A percentile compares a stretch with the other conserved stretches of the same genome.
These are phyloP conservation scores for Ambrosia hybrid DNA, from an alignment of 140 eudicot genomes.

Conservation along the genomic window DNA sequence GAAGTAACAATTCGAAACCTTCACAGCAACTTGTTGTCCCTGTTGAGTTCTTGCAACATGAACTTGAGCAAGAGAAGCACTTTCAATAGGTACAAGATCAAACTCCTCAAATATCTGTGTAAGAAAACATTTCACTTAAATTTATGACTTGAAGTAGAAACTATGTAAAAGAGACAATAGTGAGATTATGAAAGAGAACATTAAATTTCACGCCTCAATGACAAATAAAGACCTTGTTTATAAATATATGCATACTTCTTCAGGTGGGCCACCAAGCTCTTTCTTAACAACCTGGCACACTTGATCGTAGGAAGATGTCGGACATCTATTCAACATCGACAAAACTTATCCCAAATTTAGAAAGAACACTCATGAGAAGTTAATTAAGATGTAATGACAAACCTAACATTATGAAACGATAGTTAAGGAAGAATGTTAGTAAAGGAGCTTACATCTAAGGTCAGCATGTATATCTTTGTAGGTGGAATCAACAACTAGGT, in stretches of 20 bases:
- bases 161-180: neutral
- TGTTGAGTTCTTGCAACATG: slow-evolving; percentile 78
- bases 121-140: slow-evolving; percentile 28
- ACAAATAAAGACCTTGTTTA: neutral
- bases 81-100: slow-evolving; percentile 88
- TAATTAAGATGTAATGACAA: too few relatives aligned
- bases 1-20: slow-evolving; percentile 41
- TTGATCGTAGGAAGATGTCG: slow-evolving; percentile 85
- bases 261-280: slow-evolving; percentile 94
- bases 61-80: slow-evolving; percentile 98
- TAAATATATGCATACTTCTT: slow-evolving; percentile 49
- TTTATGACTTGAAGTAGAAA: slow-evolving; percentile 8
- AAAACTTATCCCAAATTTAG: too few relatives aligned
- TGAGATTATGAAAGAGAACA: neutral
- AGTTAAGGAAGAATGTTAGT: too few relatives aligned
- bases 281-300: slow-evolving; percentile 78
- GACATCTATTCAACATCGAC: slow-evolving; percentile 88
- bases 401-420: too few relatives aligned
- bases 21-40: slow-evolving; percentile 92
- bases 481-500: too few relatives aligned
- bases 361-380: too few relatives aligned
- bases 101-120: slow-evolving; percentile 79
- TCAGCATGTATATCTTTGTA: too few relatives aligned
- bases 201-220: neutral
- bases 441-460: too few relatives aligned